These are phyloP conservation scores for Ceratocystis cubensis DNA, from an alignment of 2,329 filamentous ascomycete genomes.

Conservation along the genomic window DNA sequence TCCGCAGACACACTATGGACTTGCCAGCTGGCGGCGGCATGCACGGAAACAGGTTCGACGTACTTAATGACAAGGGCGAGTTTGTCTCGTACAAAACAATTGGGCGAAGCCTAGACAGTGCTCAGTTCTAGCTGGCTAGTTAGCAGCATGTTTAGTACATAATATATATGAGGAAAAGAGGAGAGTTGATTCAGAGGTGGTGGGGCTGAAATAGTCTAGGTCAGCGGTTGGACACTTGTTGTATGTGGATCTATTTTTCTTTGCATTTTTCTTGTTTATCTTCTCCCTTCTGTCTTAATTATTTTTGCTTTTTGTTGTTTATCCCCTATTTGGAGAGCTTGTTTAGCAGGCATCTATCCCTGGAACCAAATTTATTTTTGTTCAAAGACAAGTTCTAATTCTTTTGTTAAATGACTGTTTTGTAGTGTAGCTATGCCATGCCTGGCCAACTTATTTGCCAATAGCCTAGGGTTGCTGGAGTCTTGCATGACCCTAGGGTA, in stretches of 20 bases:
- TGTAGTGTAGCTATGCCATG: not conserved
- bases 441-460: not conserved
- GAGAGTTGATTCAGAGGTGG: not conserved
- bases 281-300: not conserved
- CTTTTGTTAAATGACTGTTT: not conserved
- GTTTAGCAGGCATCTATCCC: not conserved
- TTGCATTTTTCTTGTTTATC: conserved; percentile 4
- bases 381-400: not conserved
- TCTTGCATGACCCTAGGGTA: no score
- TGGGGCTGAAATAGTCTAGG: no score
- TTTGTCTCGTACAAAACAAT: conserved; percentile 44
- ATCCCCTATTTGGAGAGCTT: not conserved
- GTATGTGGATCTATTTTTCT: not conserved
- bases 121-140: conserved; percentile 22
- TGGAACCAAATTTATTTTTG: not conserved
- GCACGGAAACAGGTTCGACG: conserved; percentile 40
- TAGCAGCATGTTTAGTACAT: no score
- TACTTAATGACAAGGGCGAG: conserved; percentile 37
- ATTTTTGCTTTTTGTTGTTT: not conserved
- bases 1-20: conserved; percentile 45
- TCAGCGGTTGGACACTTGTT: no score
- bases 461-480: no score
- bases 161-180: not conserved
- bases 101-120: conserved; percentile 34
- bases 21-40: conserved; percentile 25